Percentiles rank a stretch among this genome's conserved stretches.
Conservation (phyloP, 768 basidiomycete species). For the Chalciporus sphaerocephalus region DNA sequence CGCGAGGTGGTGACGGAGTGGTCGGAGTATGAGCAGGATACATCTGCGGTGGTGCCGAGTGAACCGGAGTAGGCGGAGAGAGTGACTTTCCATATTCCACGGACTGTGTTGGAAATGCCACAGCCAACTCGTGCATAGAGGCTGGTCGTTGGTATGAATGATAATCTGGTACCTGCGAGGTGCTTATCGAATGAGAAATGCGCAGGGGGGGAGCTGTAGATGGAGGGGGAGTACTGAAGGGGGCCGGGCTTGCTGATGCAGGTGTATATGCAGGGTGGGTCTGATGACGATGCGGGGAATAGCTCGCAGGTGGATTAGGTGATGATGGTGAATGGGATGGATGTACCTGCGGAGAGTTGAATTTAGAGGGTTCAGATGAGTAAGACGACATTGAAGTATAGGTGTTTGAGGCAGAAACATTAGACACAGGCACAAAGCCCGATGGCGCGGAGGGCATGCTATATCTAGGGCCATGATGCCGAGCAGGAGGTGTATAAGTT, state of each 20-base stretch:
- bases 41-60: conserved; percentile 25
- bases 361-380: conserved; percentile 30
- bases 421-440: conserved; percentile 59
- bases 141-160: conserved; percentile 20
- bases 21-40: conserved; percentile 16
- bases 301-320: conserved; percentile 16
- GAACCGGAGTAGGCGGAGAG: conserved; percentile 20
- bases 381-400: conserved; percentile 37
- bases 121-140: conserved; percentile 17
- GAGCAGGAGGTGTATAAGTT: conserved; percentile 31
- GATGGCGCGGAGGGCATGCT: conserved; percentile 65
- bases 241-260: conserved; percentile 6
- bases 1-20: conserved; percentile 26
- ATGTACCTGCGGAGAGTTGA: conserved; percentile 39
- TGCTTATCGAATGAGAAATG: conserved; percentile 28
- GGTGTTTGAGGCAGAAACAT: conserved; percentile 30
- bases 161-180: conserved; percentile 26
- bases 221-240: conserved; percentile 7
- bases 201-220: conserved; percentile 14
- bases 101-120: conserved; percentile 23
- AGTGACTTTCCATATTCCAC: conserved; percentile 20
- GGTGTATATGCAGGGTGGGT: conserved; percentile 11
- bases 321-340: conserved; percentile 30
- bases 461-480: conserved; percentile 53
- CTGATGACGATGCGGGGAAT: conserved; percentile 19